Conservation (phyloP, 1,284 basidiomycete species). For the Microbotryum silenes-acaulis region DNA sequence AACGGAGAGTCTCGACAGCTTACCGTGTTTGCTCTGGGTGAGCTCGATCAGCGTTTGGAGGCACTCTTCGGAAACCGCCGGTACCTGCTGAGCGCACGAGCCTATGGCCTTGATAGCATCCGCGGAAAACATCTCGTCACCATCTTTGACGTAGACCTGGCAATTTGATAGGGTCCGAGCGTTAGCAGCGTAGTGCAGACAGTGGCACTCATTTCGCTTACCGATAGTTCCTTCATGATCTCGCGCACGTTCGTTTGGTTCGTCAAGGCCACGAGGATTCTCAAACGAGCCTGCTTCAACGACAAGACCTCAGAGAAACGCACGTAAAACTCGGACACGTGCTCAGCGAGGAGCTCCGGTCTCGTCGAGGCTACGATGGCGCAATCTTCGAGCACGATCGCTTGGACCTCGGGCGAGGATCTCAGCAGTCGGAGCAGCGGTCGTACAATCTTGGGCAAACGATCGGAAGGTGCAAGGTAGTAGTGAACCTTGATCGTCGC, state of each 20-base stretch:
- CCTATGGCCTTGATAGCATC: conserved; percentile 71
- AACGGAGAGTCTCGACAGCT: conserved; percentile 27
- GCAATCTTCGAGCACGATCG: conserved; percentile 64
- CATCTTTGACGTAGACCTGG: conserved; percentile 63
- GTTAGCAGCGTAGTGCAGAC: background rate
- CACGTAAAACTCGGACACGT: conserved; percentile 60
- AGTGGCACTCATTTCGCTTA: conserved; percentile 41
- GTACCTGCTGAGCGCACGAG: conserved; percentile 57
- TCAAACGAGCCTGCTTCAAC: conserved; percentile 55
- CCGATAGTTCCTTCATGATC: conserved; percentile 71
- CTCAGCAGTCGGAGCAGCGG: conserved; percentile 63
- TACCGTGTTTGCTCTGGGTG: conserved; percentile 58
- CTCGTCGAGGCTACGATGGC: conserved; percentile 52
- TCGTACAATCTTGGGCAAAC: conserved; percentile 51
- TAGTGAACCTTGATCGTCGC: conserved; percentile 64
- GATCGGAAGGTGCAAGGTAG: conserved; percentile 58
- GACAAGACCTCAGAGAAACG: conserved; percentile 48
- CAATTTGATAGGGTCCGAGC: too few species aligned
- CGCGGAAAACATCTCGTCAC: conserved; percentile 59
- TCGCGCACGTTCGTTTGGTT: conserved; percentile 58
- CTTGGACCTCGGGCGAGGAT: conserved; percentile 54
- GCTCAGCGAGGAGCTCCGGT: conserved; percentile 55
- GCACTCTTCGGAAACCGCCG: conserved; percentile 61
- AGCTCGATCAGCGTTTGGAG: conserved; percentile 66
- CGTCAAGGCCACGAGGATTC: conserved; percentile 58